A percentile compares a stretch with the other conserved stretches of the same genome.
Conservation (phyloP, 169 alveolate genomes). For the Plasmodium adleri region DNA sequence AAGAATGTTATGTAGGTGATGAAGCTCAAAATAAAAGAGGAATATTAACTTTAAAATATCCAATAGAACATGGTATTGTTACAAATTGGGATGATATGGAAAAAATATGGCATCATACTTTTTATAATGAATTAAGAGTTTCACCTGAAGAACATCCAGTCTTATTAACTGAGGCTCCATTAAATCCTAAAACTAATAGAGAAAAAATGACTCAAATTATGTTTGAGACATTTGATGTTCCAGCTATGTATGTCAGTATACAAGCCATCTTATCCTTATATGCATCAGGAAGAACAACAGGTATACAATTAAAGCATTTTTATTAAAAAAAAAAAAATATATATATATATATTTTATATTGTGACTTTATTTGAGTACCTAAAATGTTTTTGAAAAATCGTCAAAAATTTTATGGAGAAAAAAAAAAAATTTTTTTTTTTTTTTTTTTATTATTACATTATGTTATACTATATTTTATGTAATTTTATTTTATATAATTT, state of each 20-base stretch:
- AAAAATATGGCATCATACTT: constrained; percentile 98
- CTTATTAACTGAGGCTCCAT: constrained; percentile 98
- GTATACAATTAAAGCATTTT: constrained; percentile 84
- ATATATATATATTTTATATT: background rate
- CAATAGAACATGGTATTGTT: constrained; percentile 99
- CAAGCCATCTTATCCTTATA: constrained; percentile 98
- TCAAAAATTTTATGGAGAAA: background rate
- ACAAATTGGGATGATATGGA: constrained; percentile 99
- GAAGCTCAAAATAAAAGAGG: constrained; percentile 99
- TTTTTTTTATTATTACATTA: constrained; percentile 1
- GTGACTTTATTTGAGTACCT: background rate
- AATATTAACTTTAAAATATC: constrained; percentile 96
- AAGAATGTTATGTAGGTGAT: constrained; percentile 98
- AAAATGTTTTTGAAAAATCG: background rate
- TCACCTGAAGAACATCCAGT: constrained; percentile 97
- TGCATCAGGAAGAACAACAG: constrained; percentile 99
- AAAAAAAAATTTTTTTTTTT: constrained; percentile 4
- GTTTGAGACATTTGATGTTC: constrained; percentile 99
- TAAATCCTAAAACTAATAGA: constrained; percentile 97
- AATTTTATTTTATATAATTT: background rate
- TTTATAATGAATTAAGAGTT: constrained; percentile 97
- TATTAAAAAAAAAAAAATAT: constrained; percentile 15
- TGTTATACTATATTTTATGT: background rate
- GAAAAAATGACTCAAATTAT: constrained; percentile 97
- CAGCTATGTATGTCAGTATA: constrained; percentile 97